Base-by-base conservation (phyloP, 768 basidiomycete genomes). In the Russula sp. region DNA sequence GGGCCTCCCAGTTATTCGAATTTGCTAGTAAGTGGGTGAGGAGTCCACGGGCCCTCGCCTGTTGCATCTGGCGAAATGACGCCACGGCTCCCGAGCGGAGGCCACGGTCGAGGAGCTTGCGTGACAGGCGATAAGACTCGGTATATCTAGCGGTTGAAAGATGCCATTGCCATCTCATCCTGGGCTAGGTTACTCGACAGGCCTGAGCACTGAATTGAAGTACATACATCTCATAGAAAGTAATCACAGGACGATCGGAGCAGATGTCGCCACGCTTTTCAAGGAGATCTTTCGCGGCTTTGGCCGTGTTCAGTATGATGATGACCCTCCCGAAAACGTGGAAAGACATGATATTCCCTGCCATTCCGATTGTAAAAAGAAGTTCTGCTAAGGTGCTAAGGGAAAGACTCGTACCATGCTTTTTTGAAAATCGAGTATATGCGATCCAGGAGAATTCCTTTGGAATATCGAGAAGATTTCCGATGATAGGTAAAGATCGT, bases 231-330 rank as follows among this genome's bases (percentile, higher is more conserved):
- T 58, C 56, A 14, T 48, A 34, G 32, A 65, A 32, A n/a, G 61
- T 49, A 32, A 40, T 34, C 14, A 3, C 20, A 5, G 55, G 42
- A 13, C 64, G 61, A 35, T 58, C 61, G 5, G 56, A 57, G 51
- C 47, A 65, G 31, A 39, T 79, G 27, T 77, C 67, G 55, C 82
- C 78, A 57, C 80, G 75, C 68, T 78, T 83, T 45, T 84, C 82
- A 32, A 86, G 73, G 32, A 86, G 71, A 61, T 80, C 82, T 9
- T 75, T 74, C 35, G 78, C 75, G 3, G 76, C 77, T 64, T 77
- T 73, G 64, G 74, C 62, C 59, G 77, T 77, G 69, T 79, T 82
- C 45, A 85, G 71, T 56, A 86, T 72, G 56, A 85, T 65, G 70
- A 82, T 77, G 9, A 77, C 75, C 57, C 78, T 78, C 27, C 79